Conservation (phyloP, 2,329 filamentous ascomycete species). For the Sarocladium strictum region DNA sequence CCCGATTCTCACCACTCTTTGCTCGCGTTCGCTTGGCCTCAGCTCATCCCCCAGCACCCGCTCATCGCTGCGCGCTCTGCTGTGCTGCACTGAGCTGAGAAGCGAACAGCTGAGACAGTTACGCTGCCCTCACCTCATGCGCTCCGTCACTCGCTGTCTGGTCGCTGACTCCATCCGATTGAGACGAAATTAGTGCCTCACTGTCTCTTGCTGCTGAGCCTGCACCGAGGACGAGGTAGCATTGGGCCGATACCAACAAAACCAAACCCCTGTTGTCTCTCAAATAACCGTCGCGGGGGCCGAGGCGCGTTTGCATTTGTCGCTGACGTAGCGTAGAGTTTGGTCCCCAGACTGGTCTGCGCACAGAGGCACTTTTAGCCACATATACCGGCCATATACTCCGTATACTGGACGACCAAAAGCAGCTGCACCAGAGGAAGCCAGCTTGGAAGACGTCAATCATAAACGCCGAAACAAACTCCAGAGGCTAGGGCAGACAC, state of each 20-base stretch:
- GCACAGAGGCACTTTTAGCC: neutral
- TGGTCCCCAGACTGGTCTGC: neutral
- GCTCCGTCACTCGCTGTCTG: neutral
- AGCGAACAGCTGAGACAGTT: neutral
- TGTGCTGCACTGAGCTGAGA: neutral
- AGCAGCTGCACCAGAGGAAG: neutral
- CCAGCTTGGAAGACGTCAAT: neutral
- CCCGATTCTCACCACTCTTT: slow-evolving; percentile 1
- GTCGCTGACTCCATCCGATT: neutral
- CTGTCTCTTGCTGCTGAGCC: neutral
- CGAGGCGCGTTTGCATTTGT: neutral
- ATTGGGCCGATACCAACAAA: neutral
- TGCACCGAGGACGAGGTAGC: neutral
- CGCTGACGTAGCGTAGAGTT: slow-evolving; percentile 3
- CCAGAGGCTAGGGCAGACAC: neutral
- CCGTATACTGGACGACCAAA: neutral
- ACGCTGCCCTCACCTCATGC: neutral
- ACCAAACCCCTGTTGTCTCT: neutral
- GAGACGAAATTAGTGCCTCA: neutral
- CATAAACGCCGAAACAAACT: neutral
- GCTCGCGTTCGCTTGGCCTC: slow-evolving; percentile 5
- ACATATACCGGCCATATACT: neutral
- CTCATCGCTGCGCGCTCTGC: neutral
- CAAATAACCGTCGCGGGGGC: neutral
- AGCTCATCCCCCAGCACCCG: neutral